Evolutionary conservation across 805 yeast species (phyloP).

Genomic region (Barnettozyma populi): DNA sequence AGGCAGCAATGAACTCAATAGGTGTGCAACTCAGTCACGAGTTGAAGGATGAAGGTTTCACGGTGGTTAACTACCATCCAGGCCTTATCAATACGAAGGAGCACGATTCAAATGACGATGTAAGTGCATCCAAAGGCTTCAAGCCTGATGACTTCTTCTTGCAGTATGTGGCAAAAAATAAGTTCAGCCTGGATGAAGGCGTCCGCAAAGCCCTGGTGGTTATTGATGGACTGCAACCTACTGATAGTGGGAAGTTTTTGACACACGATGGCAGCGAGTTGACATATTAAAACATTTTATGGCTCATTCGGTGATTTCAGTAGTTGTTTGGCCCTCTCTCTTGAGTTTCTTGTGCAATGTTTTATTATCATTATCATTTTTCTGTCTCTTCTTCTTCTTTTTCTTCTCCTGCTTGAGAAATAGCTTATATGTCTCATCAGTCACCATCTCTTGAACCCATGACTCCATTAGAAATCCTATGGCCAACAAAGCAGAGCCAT

Average conservation of each 20-base stretch:
- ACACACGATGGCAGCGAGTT: slow-evolving; percentile 16
- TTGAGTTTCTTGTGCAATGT: background rate
- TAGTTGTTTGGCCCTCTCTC: background rate
- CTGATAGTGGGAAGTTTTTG: slow-evolving; percentile 19
- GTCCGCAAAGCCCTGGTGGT: slow-evolving; percentile 15
- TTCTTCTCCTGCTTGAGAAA: background rate
- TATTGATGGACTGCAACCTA: slow-evolving; percentile 9
- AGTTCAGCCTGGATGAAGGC: slow-evolving; percentile 12
- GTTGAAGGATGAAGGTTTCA: slow-evolving; percentile 22
- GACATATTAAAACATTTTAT: slow-evolving; percentile 9
- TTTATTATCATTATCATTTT: background rate
- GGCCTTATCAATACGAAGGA: slow-evolving; percentile 20
- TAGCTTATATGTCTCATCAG: slow-evolving; percentile 1
- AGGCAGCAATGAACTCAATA: slow-evolving; percentile 31
- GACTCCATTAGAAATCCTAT: slow-evolving; percentile 33
- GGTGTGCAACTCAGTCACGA: slow-evolving; percentile 26
- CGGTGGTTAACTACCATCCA: slow-evolving; percentile 27
- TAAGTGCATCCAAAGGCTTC: slow-evolving; percentile 10
- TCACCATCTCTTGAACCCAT: slow-evolving; percentile 28
- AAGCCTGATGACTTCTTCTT: slow-evolving; percentile 13
- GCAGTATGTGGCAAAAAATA: slow-evolving; percentile 10
- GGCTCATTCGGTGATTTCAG: background rate
- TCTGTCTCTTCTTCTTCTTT: slow-evolving; percentile 1
- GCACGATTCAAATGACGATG: slow-evolving; percentile 10
- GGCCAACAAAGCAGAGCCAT: slow-evolving; percentile 32